These are phyloP conservation scores for Linnemannia zychae DNA, from an alignment of 192 early-diverging fungal species.

Conservation along the genomic window DNA sequence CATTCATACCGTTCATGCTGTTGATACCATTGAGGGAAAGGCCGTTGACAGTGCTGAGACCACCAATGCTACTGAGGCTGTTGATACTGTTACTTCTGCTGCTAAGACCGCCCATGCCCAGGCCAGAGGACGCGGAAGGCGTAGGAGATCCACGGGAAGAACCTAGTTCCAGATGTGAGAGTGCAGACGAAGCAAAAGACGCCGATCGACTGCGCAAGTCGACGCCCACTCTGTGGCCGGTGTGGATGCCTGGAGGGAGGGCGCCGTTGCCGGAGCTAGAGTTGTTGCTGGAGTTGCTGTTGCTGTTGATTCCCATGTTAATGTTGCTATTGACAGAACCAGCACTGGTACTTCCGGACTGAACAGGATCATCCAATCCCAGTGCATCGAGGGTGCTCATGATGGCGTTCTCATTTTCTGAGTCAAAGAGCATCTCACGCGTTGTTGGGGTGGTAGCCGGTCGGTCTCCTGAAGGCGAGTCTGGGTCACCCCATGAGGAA, in stretches of 20 bases:
- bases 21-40: slow-evolving; percentile 3
- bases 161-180: slow-evolving; percentile 40
- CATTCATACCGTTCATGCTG: slow-evolving; percentile 15
- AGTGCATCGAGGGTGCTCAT: slow-evolving; percentile 78
- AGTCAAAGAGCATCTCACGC: slow-evolving; percentile 63
- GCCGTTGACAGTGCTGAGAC: slow-evolving; percentile 9
- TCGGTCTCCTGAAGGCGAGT: slow-evolving; percentile 57
- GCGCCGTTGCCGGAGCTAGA: slow-evolving; percentile 11
- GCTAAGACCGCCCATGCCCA: slow-evolving; percentile 24
- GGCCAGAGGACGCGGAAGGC: slow-evolving; percentile 13
- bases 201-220: slow-evolving; percentile 55
- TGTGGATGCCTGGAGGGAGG: slow-evolving; percentile 27
- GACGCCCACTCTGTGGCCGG: slow-evolving; percentile 40
- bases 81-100: slow-evolving; percentile 38
- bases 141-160: slow-evolving; percentile 17
- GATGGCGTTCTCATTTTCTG: slow-evolving; percentile 69
- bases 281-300: slow-evolving; percentile 15
- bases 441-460: slow-evolving; percentile 60
- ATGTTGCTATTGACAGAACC: slow-evolving; percentile 14
- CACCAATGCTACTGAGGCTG: slow-evolving; percentile 28
- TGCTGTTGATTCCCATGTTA: slow-evolving; percentile 19
- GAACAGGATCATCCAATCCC: slow-evolving; percentile 73
- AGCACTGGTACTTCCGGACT: slow-evolving; percentile 38
- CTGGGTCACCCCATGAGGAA: slow-evolving; percentile 66
- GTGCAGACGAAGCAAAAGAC: slow-evolving; percentile 49